Evolutionary conservation across 495 filamentous ascomycete species (phyloP).

Genomic region (Daldinia decipiens): DNA sequence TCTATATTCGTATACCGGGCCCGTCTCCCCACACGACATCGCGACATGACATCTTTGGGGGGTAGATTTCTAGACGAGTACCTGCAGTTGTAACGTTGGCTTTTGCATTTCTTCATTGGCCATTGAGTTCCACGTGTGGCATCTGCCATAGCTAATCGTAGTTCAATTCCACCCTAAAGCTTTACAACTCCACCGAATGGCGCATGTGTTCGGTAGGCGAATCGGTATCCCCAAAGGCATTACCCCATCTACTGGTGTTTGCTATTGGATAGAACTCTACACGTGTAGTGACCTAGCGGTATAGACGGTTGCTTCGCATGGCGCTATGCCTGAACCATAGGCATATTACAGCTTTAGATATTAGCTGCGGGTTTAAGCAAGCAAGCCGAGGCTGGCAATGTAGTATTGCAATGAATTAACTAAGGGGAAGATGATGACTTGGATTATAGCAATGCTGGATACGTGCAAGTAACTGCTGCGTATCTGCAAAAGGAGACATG

Average conservation of each 20-base stretch:
- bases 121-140: conserved; percentile 12
- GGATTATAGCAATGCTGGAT: too few relatives aligned
- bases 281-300: conserved; percentile 21
- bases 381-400: not conserved
- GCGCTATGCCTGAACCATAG: not conserved
- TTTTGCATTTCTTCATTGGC: not conserved
- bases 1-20: not conserved
- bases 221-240: conserved; percentile 8
- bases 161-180: not conserved
- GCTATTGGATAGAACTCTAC: conserved; percentile 24
- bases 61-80: not conserved
- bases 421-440: not conserved
- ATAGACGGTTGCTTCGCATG: not conserved
- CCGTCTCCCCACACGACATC: conserved; percentile 11
- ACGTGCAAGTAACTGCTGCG: not conserved
- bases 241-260: not conserved
- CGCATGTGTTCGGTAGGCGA: conserved; percentile 16
- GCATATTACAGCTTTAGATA: not conserved
- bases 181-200: not conserved
- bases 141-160: conserved; percentile 3
- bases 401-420: not conserved
- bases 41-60: not conserved
- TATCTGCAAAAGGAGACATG: not conserved
- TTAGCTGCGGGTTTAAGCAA: not conserved
- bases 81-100: conserved; percentile 14